A percentile compares a stretch with the other conserved stretches of the same genome.
phyloP scores from a whole-genome alignment of 257 asterid genomes.

The Echium plantagineum region DNA sequence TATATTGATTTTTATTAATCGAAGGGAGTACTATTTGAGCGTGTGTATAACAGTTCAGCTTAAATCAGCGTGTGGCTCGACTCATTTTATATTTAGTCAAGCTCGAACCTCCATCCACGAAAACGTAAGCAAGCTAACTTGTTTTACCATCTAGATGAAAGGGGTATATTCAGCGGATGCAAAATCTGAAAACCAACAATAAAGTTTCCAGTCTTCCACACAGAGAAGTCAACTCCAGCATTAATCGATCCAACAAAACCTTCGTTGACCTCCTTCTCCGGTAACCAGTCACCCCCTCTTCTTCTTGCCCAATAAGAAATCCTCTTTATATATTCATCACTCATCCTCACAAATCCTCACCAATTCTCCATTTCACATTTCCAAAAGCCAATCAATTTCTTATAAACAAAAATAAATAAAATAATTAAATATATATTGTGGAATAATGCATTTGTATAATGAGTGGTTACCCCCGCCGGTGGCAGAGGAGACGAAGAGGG shows the following conservation, averaged over 20 bases:
- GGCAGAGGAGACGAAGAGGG: constrained; percentile 75
- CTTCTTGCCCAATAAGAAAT: constrained; percentile 66
- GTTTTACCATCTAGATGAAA: no score
- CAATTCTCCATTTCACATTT: background rate
- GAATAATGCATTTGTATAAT: constrained; percentile 79
- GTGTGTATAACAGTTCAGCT: no score
- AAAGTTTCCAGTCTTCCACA: no score
- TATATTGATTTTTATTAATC: no score
- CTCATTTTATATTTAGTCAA: no score
- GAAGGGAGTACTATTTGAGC: no score
- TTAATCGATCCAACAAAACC: constrained; percentile 1
- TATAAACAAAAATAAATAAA: background rate
- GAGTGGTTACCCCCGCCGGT: constrained; percentile 98
- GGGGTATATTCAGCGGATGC: background rate
- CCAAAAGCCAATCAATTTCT: background rate
- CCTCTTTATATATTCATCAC: constrained; percentile 3
- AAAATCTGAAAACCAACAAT: background rate
- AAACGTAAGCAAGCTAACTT: no score
- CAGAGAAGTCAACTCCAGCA: background rate
- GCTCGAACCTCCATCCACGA: no score
- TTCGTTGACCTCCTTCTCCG: constrained; percentile 15
- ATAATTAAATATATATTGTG: background rate
- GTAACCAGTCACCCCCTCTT: constrained; percentile 20
- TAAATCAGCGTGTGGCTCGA: no score
- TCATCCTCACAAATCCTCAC: background rate